Base-by-base conservation (phyloP, 768 basidiomycete species). In the Lactifluus echinatus region DNA sequence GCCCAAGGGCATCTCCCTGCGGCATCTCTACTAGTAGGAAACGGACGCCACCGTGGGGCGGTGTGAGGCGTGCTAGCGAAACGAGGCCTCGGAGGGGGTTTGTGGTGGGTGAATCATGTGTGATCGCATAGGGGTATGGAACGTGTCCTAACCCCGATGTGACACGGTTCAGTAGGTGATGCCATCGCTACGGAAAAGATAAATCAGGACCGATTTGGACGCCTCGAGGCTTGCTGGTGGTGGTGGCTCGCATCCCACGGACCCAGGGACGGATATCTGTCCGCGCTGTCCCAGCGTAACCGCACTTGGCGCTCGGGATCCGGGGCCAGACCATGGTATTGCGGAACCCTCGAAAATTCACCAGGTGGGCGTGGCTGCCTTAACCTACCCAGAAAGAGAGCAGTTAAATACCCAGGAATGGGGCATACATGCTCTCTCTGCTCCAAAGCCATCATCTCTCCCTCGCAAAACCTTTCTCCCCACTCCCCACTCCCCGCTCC, bases 71-170 rank as follows among this genome's bases (percentile, higher is more conserved):
- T 52, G 43, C 48, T 26, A 52, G 28, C 29, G 37, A 57, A 39
- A 51, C 50, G 57, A 59, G 57, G 53, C 47, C 31, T 33, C 36
- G 53, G 34, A 55, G 26, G n/a, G n/a, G n/a, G n/a, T n/a, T n/a
- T n/a, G n/a, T n/a, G n/a, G n/a, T n/a, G n/a, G 48, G 33, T 52
- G 57, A 59, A 53, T 54, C 46, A 59, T 59, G 50, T 57, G 57
- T 50, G 58, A 59, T 55, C 58, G 48, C n/a, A 55, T 39, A 50
- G 40, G 42, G 42, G 10, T n/a, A n/a, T n/a, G 31, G 40, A 59
- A 55, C 57, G 58, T 55, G 58, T 49, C 57, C 29, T 19, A 33
- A 53, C 51, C 44, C 31, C 31, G 57, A 59, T 59, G 53, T 50
- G 53, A 55, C 26, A 37, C 23, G 42, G 24, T 33, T 23, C 11